phyloP scores from a whole-genome alignment of 768 basidiomycete species.

The Ephemerocybe angulata region DNA sequence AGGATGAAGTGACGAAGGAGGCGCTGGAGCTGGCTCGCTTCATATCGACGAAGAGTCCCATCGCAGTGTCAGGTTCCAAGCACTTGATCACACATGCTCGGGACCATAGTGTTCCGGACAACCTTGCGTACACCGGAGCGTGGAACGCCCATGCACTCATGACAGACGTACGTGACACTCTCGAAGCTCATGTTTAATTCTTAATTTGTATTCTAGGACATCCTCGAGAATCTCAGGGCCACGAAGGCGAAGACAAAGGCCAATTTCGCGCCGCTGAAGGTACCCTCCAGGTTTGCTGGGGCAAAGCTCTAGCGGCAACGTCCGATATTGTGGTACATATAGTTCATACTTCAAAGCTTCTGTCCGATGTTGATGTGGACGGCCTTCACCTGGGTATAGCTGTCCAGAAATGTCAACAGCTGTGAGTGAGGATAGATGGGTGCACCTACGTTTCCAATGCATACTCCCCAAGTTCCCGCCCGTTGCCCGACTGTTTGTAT shows the following conservation, averaged over 20 bases:
- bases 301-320: neutral
- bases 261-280: conserved; percentile 21
- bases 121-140: conserved; percentile 39
- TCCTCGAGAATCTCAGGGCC: conserved; percentile 31
- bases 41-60: conserved; percentile 74
- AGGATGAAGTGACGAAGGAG: conserved; percentile 59
- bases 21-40: conserved; percentile 63
- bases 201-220: conserved; percentile 29
- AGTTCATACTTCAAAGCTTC: conserved; percentile 6
- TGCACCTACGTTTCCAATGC: conserved; percentile 47
- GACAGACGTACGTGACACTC: conserved; percentile 29
- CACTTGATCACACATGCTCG: conserved; percentile 71
- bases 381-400: neutral
- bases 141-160: conserved; percentile 44
- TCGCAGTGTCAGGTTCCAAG: conserved; percentile 77
- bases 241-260: conserved; percentile 29
- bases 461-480: conserved; percentile 66
- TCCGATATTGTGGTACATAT: neutral
- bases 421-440: neutral
- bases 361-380: conserved; percentile 10
- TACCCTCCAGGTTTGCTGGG: conserved; percentile 1
- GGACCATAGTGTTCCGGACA: conserved; percentile 58
- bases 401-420: neutral
- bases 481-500: conserved; percentile 72
- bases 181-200: neutral